Percentiles rank a stretch among this genome's conserved stretches.
These are phyloP conservation scores for Mucor mucedo DNA, from an alignment of 371 early-diverging fungal genomes.

Conservation along the genomic window DNA sequence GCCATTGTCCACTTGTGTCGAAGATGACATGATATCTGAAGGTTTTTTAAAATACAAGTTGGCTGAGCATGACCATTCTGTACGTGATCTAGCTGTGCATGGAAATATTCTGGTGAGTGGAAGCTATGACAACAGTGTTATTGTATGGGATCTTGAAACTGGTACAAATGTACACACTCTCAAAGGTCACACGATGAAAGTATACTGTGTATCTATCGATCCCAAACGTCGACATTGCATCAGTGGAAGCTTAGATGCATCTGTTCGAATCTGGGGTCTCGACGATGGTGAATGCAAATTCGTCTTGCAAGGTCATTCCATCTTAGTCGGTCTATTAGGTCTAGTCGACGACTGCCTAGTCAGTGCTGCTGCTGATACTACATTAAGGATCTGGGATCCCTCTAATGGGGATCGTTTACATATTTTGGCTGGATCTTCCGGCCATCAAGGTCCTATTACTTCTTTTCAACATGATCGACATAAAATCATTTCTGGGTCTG, in stretches of 20 bases:
- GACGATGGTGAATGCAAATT: constrained; percentile 81
- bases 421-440: constrained; percentile 52
- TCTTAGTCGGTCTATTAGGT: constrained; percentile 91
- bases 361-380: constrained; percentile 95
- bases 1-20: constrained; percentile 13
- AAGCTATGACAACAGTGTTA: constrained; percentile 93
- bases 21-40: constrained; percentile 23
- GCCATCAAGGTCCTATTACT: constrained; percentile 88
- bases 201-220: constrained; percentile 91
- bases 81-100: constrained; percentile 92
- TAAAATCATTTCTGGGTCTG: constrained; percentile 91
- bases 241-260: constrained; percentile 96
- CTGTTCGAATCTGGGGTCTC: constrained; percentile 96
- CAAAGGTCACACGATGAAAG: constrained; percentile 87
- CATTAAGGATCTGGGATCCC: constrained; percentile 94
- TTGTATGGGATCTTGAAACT: constrained; percentile 90
- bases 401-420: constrained; percentile 69
- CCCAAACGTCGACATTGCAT: constrained; percentile 85
- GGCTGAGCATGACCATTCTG: constrained; percentile 89
- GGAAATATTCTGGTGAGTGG: constrained; percentile 93
- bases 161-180: constrained; percentile 68
- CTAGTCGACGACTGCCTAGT: constrained; percentile 83
- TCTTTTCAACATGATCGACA: constrained; percentile 92
- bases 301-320: constrained; percentile 76
- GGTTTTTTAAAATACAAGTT: constrained; percentile 60